Percentiles rank a stretch among this genome's conserved stretches.
These are phyloP conservation scores for Tetrastigma voinierianum DNA, from an alignment of 164 flowering plant genomes.

Conservation along the genomic window DNA sequence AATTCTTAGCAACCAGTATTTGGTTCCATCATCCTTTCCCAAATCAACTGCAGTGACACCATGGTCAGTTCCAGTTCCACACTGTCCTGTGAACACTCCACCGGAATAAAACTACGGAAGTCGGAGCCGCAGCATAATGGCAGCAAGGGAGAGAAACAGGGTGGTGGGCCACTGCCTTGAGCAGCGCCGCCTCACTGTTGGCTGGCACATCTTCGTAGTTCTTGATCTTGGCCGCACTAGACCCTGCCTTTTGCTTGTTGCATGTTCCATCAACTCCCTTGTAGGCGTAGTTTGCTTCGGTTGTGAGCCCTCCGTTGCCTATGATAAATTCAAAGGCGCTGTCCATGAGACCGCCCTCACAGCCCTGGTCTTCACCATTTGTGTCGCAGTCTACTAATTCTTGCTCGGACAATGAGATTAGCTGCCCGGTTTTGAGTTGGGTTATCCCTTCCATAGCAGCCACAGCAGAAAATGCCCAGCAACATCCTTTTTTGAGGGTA, in stretches of 20 bases:
- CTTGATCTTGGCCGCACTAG: conserved; percentile 27
- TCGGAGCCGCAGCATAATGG: conserved; percentile 8
- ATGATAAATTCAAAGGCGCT: conserved; percentile 30
- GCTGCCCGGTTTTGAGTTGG: conserved; percentile 28
- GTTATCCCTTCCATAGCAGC: conserved; percentile 35
- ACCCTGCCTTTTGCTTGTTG: conserved; percentile 6
- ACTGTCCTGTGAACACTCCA: conserved; percentile 14
- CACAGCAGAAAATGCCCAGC: conserved; percentile 48
- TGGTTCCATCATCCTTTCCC: conserved; percentile 22
- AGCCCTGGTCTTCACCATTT: conserved; percentile 24
- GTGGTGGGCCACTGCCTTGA: conserved; percentile 19
- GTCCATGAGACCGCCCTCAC: conserved; percentile 33
- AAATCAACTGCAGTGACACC: conserved; percentile 21
- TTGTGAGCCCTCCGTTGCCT: conserved; percentile 20
- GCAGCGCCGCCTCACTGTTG: conserved; percentile 12
- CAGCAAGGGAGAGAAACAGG: conserved; percentile 29
- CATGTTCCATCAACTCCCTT: conserved; percentile 24
- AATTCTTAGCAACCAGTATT: conserved; percentile 38
- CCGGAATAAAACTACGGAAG: conserved; percentile 17
- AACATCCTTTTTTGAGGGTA: conserved; percentile 15
- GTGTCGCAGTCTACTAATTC: conserved; percentile 35
- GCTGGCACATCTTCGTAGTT: conserved; percentile 34
- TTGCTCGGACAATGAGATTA: conserved; percentile 40
- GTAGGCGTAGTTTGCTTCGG: conserved; percentile 31
- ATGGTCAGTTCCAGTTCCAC: conserved; percentile 17